Evolutionary conservation across 176 grass and related monocot genomes (phyloP).

Genomic region (Oryza australiensis): DNA sequence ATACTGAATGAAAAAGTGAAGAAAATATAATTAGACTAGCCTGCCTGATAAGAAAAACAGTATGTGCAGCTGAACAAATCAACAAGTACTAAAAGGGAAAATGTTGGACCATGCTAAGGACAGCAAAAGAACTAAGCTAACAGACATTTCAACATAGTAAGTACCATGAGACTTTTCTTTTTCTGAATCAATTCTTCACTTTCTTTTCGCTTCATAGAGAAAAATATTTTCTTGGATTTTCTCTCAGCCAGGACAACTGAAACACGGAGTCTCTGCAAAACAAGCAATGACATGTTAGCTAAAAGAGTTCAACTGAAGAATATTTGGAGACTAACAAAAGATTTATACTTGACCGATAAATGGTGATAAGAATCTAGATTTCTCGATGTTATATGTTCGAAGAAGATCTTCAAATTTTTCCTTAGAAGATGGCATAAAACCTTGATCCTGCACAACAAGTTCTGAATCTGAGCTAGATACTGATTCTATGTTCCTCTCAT

Average conservation of each 20-base stretch:
- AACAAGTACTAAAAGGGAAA: background rate
- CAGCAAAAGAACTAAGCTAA: slow-evolving; percentile 2
- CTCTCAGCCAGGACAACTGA: slow-evolving; percentile 71
- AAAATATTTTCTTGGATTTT: slow-evolving; percentile 71
- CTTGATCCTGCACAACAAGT: too few relatives aligned
- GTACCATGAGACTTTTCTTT: slow-evolving; percentile 95
- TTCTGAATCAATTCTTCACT: slow-evolving; percentile 72
- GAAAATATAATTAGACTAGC: slow-evolving; percentile 36
- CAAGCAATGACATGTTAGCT: slow-evolving; percentile 28
- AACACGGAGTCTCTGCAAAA: slow-evolving; percentile 74
- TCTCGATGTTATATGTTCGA: too few relatives aligned
- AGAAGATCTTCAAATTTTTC: too few relatives aligned
- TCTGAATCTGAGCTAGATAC: too few relatives aligned
- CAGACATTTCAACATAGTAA: background rate
- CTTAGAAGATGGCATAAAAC: too few relatives aligned
- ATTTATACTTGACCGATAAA: too few relatives aligned
- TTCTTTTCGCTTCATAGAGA: slow-evolving; percentile 80
- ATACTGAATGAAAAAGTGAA: too few relatives aligned
- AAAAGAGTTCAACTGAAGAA: too few relatives aligned
- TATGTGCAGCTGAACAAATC: background rate
- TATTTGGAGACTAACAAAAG: too few relatives aligned
- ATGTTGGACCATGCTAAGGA: slow-evolving; percentile 9
- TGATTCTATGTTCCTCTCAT: too few relatives aligned
- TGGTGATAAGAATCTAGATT: too few relatives aligned
- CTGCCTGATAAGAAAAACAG: slow-evolving; percentile 53